Conservation (phyloP, 2,329 filamentous ascomycete genomes). For the Fusarium keratoplasticum region DNA sequence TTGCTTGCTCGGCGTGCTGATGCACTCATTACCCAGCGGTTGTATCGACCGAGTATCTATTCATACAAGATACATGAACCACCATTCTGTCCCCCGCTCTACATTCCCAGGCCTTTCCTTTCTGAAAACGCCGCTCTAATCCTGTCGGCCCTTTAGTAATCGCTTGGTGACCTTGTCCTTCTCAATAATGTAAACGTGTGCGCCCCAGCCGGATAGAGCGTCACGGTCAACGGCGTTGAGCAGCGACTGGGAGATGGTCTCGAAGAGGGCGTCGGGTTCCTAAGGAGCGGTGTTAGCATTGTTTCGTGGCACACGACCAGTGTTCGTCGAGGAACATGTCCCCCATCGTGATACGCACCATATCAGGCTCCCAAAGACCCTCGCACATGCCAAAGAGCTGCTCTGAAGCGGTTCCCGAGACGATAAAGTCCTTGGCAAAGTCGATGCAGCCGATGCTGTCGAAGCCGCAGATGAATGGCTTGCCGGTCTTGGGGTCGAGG, state of each 20-base stretch:
- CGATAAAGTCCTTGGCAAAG: constrained; percentile 99
- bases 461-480: constrained; percentile 98
- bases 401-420: constrained; percentile 94
- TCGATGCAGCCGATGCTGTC: constrained; percentile 99
- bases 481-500: constrained; percentile 91
- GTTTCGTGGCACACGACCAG: background rate
- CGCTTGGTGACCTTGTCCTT: constrained; percentile 99
- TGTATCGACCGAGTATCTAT: constrained; percentile 47
- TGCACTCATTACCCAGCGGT: constrained; percentile 45
- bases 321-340: background rate
- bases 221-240: constrained; percentile 97
- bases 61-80: constrained; percentile 49
- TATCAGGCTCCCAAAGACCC: constrained; percentile 95
- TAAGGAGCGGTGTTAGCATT: constrained; percentile 29
- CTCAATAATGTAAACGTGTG: constrained; percentile 99
- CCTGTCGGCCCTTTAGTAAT: constrained; percentile 97
- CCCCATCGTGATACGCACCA: constrained; percentile 70
- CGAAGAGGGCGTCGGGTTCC: constrained; percentile 94
- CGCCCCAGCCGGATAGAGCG: constrained; percentile 96
- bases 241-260: constrained; percentile 96
- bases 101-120: constrained; percentile 29
- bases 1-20: constrained; percentile 24
- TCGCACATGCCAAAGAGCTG: constrained; percentile 99
- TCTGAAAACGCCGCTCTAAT: constrained; percentile 63
- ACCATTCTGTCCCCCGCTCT: constrained; percentile 22